phyloP scores from a whole-genome alignment of 805 yeast genomes.

The Zygotorulaspora chibaensis region DNA sequence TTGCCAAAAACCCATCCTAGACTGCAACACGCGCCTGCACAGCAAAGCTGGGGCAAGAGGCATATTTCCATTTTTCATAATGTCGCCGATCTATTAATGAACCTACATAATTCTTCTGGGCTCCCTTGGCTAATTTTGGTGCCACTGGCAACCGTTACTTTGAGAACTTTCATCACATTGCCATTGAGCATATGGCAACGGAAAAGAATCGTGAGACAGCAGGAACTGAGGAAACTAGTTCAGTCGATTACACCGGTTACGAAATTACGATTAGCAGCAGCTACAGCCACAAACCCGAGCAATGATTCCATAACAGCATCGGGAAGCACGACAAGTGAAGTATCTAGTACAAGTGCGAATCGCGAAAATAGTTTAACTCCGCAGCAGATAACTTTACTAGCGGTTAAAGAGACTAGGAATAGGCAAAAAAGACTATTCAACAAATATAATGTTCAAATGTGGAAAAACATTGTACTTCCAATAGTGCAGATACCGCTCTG shows the following conservation, averaged over 20 bases:
- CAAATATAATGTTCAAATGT: constrained; percentile 63
- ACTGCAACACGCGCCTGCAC: neutral
- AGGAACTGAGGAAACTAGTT: constrained; percentile 63
- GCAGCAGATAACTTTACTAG: constrained; percentile 70
- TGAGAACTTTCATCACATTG: constrained; percentile 64
- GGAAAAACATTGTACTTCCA: constrained; percentile 77
- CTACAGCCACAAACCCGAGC: constrained; percentile 19
- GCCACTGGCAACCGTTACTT: constrained; percentile 63
- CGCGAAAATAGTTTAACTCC: constrained; percentile 47
- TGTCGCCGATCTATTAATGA: constrained; percentile 25
- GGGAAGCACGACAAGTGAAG: constrained; percentile 16
- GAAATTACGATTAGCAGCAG: constrained; percentile 46
- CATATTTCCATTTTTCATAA: constrained; percentile 17
- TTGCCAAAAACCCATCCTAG: neutral
- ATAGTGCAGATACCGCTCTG: constrained; percentile 82
- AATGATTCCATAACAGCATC: constrained; percentile 8
- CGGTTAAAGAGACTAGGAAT: constrained; percentile 72
- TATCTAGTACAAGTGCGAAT: constrained; percentile 29
- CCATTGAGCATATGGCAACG: constrained; percentile 79
- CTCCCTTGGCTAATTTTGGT: constrained; percentile 82
- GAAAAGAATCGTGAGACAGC: constrained; percentile 63
- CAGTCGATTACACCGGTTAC: constrained; percentile 73
- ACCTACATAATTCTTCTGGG: constrained; percentile 50
- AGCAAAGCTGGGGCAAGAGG: constrained; percentile 5
- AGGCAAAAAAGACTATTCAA: constrained; percentile 70